Percentiles rank a stretch among this genome's conserved stretches.
These are phyloP conservation scores for Elsinoe necatrix DNA, from an alignment of 2,329 filamentous ascomycete species.

Conservation along the genomic window DNA sequence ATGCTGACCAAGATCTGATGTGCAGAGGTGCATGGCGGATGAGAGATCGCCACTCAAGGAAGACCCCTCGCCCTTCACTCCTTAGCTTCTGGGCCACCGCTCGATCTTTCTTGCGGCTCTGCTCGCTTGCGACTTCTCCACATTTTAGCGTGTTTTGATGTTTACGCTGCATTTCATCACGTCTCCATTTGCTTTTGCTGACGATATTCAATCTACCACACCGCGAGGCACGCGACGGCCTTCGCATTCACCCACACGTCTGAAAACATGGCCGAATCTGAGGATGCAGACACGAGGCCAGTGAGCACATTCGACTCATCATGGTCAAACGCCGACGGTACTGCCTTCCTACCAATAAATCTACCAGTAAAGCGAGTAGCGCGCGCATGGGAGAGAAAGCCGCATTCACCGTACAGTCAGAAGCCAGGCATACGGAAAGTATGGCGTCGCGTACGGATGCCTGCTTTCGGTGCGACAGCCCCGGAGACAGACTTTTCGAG, in stretches of 20 bases:
- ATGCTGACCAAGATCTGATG: conserved; percentile 2
- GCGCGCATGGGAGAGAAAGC: conserved; percentile 43
- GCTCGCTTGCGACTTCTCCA: conserved; percentile 2
- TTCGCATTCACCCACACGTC: not conserved
- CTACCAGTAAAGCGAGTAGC: conserved; percentile 36
- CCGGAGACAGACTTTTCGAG: not conserved
- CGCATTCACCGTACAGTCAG: conserved; percentile 33
- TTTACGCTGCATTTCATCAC: conserved; percentile 8
- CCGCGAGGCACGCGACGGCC: not conserved
- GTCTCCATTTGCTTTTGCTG: not conserved
- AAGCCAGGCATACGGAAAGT: conserved; percentile 37
- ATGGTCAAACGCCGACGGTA: conserved; percentile 37
- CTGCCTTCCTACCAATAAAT: conserved; percentile 34
- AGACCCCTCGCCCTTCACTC: not conserved
- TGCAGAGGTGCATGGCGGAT: not conserved
- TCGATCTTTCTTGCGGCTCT: not conserved
- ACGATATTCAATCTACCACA: not conserved
- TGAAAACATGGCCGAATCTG: not conserved
- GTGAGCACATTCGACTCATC: conserved; percentile 26
- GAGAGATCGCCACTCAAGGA: conserved; percentile 4
- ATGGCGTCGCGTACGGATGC: conserved; percentile 33
- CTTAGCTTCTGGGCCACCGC: conserved; percentile 1
- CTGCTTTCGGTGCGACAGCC: not conserved
- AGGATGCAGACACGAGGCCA: not conserved
- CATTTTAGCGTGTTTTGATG: conserved; percentile 12